These are phyloP conservation scores for Funneliformis caledonium DNA, from an alignment of 371 early-diverging fungal species.

Conservation along the genomic window DNA sequence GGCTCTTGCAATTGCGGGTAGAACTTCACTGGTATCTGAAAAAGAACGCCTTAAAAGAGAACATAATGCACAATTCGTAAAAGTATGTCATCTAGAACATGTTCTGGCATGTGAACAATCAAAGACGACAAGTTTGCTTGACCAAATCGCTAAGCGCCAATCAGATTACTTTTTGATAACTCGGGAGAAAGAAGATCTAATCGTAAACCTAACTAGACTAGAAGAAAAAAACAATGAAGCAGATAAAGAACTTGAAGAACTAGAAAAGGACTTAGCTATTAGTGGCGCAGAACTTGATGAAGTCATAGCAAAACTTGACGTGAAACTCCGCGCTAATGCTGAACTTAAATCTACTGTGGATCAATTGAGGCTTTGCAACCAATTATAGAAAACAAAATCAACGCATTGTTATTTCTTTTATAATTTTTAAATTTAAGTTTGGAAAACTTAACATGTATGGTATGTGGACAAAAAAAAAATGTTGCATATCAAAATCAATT, in stretches of 20 bases:
- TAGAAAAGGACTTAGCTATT: background rate
- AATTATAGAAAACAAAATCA: too few relatives aligned
- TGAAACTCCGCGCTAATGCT: background rate
- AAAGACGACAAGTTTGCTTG: background rate
- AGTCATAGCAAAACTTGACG: background rate
- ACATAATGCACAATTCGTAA: too few relatives aligned
- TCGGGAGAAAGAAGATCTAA: background rate
- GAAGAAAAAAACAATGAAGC: background rate
- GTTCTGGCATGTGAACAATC: background rate
- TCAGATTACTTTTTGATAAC: background rate
- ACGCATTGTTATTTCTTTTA: too few relatives aligned
- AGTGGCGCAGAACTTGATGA: background rate
- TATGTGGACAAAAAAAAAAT: too few relatives aligned
- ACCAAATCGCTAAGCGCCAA: background rate
- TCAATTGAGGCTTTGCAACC: too few relatives aligned
- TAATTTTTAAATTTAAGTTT: too few relatives aligned
- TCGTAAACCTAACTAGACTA: background rate
- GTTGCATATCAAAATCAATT: too few relatives aligned
- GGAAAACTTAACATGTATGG: too few relatives aligned
- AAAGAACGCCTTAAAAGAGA: background rate
- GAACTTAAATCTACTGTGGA: background rate
- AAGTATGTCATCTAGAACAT: background rate
- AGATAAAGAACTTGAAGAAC: background rate
- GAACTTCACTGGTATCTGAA: background rate
- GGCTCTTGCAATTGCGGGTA: background rate